Evolutionary conservation across 176 grass and related monocot species (phyloP), one percentile per base, ranked within the genome.

Genomic region (Coix lacrymajobi): DNA sequence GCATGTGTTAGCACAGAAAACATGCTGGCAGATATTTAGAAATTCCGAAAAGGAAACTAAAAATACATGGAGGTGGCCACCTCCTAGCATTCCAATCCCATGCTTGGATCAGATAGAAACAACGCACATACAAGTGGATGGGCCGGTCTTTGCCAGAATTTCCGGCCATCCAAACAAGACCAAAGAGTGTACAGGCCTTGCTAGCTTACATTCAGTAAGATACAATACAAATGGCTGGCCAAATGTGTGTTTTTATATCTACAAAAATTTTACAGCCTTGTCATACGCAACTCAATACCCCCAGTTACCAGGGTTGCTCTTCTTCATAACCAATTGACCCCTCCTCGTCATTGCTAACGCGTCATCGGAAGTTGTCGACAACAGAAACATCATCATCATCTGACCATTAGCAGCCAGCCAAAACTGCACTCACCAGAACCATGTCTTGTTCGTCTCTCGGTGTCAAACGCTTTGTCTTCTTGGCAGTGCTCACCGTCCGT

Each of bases 181-280:
- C 34, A n/a, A 68, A 5, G 11, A 19, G 69, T 11, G 49, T 45
- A 49, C 68, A 71, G n/a, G 69, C 25, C 40, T 24, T 24, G 67
- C 33, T n/a, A 14, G 51, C 63, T 71, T 71, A 85, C 11, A 73
- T 83, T 40, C n/a, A 79, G n/a, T 43, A 46, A 28, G 25, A 71
- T 40, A 38, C 68, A 76, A 25, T 25, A 58, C 69, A 88, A 17
- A 39, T 38, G 11, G 77, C 7, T 38, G 11, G 77, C 7, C 66
- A 87, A 14, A 34, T 30, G 13, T 74, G 54, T 71, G 60, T 66
- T 45, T 73, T 71, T 73, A n/a, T 54, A 76, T 87, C 81, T 92
- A 92, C 76, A 85, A 89, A 89, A 92, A 91, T 24, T 81, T 84
- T 87, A 87, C 87, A 87, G 12, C 38, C 39, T 81, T 80, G 57